Evolutionary conservation across 257 asterid genomes (phyloP).

Genomic region (Salvia splendens): DNA sequence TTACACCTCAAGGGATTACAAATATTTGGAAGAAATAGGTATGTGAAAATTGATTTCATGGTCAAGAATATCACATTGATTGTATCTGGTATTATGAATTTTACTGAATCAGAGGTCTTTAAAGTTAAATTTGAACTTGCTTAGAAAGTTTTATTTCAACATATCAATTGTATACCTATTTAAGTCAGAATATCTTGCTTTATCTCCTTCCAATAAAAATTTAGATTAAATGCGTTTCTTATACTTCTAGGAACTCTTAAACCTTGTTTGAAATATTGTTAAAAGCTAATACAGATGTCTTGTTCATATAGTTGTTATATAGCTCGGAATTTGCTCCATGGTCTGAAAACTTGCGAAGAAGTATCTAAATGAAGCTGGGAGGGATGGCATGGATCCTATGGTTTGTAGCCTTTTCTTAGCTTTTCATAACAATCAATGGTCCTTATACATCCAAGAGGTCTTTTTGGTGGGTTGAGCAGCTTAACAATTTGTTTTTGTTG

Average conservation of each 20-base stretch:
- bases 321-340: constrained; percentile 89
- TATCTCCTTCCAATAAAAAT: neutral
- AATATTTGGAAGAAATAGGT: constrained; percentile 96
- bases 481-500: neutral
- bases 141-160: neutral
- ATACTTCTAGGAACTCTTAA: constrained; percentile 1
- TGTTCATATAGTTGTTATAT: constrained; percentile 72
- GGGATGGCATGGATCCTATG: constrained; percentile 54
- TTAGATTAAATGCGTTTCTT: neutral
- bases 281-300: constrained; percentile 30
- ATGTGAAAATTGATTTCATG: constrained; percentile 12
- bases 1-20: constrained; percentile 81
- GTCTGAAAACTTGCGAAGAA: constrained; percentile 85
- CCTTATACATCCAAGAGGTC: too few relatives aligned
- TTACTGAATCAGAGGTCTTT: neutral
- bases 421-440: constrained; percentile 9
- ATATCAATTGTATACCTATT: constrained; percentile 6
- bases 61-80: neutral
- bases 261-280: constrained; percentile 1
- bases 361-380: constrained; percentile 64
- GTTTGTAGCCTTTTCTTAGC: constrained; percentile 47
- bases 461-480: neutral
- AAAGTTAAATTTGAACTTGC: neutral
- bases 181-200: too few relatives aligned
- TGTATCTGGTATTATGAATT: constrained; percentile 15